These are phyloP conservation scores for Aspergillus fructus DNA, from an alignment of 2,329 filamentous ascomycete species.

Conservation along the genomic window DNA sequence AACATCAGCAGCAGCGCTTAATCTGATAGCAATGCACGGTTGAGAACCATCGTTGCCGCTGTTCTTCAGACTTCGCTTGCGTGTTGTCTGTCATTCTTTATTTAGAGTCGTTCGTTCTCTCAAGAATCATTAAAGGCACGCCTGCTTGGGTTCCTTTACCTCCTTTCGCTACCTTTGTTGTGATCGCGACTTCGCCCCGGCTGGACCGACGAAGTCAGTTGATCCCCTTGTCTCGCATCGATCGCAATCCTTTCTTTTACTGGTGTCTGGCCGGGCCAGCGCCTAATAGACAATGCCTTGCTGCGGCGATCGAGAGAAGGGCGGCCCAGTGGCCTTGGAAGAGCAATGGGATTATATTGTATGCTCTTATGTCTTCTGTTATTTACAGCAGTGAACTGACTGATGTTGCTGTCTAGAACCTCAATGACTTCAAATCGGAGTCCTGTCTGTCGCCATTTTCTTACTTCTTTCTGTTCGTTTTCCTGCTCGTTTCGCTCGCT, in stretches of 20 bases:
- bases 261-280: conserved; percentile 30
- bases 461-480: conserved; percentile 81
- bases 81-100: conserved; percentile 15
- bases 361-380: conserved; percentile 32
- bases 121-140: conserved; percentile 1
- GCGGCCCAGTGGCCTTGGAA: conserved; percentile 68
- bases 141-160: neutral
- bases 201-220: conserved; percentile 35
- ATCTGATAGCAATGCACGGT: conserved; percentile 17
- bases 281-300: conserved; percentile 60
- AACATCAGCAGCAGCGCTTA: conserved; percentile 10
- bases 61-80: conserved; percentile 5
- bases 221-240: conserved; percentile 10
- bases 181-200: conserved; percentile 30
- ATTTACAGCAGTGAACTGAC: conserved; percentile 1
- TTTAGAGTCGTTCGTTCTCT: conserved; percentile 9
- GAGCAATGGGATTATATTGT: conserved; percentile 96
- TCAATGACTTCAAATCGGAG: conserved; percentile 76
- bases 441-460: conserved; percentile 76
- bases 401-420: conserved; percentile 42
- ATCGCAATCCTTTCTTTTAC: neutral
- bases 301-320: conserved; percentile 58
- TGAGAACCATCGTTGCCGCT: conserved; percentile 14
- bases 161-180: conserved; percentile 11
- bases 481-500: conserved; percentile 73